phyloP scores from a whole-genome alignment of 192 early-diverging fungal species.

The Coemansia sp. region DNA sequence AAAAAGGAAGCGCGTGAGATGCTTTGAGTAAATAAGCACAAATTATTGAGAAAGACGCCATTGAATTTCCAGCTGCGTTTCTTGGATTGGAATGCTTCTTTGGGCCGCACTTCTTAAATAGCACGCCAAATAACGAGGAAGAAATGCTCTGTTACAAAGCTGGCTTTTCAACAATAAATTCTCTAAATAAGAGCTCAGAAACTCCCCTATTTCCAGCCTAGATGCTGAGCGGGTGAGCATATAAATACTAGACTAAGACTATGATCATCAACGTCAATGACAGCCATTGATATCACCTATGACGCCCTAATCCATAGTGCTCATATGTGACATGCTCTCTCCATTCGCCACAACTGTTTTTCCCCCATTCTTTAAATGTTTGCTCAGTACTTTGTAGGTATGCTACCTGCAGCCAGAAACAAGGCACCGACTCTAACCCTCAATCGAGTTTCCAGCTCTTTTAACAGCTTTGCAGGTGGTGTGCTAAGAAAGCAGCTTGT shows the following conservation, averaged over 20 bases:
- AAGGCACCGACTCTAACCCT: background rate
- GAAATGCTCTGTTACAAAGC: background rate
- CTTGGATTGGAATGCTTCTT: background rate
- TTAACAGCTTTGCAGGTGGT: background rate
- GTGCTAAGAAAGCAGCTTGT: background rate
- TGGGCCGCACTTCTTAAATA: background rate
- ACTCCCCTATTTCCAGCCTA: too few relatives aligned
- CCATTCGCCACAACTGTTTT: background rate
- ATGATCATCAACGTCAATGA: too few relatives aligned
- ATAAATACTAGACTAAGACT: too few relatives aligned
- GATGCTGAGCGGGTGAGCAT: too few relatives aligned
- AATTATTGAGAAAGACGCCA: background rate
- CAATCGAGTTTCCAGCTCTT: background rate
- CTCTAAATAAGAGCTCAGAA: too few relatives aligned
- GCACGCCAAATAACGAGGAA: background rate
- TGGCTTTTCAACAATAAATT: too few relatives aligned
- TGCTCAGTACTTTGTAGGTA: background rate
- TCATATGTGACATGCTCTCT: too few relatives aligned
- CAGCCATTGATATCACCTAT: too few relatives aligned
- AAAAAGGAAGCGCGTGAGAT: background rate
- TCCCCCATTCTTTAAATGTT: background rate
- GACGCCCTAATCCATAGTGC: too few relatives aligned
- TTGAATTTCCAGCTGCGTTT: background rate
- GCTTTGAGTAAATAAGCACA: background rate
- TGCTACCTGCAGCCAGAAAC: background rate